Evolutionary conservation across 352 stramenopile genomes (phyloP).

Genomic region (Globisporangium lucens): DNA sequence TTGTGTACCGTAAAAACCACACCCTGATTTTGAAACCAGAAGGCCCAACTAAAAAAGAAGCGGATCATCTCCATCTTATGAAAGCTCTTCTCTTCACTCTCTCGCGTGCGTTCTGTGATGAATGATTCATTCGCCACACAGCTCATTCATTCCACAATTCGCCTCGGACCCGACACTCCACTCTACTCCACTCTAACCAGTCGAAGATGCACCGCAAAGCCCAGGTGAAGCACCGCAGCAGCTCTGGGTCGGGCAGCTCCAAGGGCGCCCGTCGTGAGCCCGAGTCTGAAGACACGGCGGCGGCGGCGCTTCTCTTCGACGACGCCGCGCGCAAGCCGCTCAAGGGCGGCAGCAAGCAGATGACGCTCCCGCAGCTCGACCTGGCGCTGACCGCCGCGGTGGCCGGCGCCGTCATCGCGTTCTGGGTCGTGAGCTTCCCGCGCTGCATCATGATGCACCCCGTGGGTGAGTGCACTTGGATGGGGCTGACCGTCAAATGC

Average conservation of each 20-base stretch:
- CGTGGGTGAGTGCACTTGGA: constrained; percentile 14
- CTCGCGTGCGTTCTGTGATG: not conserved
- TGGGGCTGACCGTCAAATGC: constrained; percentile 13
- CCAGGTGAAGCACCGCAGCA: not conserved
- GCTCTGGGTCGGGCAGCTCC: not conserved
- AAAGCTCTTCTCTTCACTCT: not conserved
- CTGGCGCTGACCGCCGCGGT: not conserved
- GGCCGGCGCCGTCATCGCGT: constrained; percentile 12
- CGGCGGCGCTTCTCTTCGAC: not conserved
- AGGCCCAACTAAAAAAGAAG: not conserved
- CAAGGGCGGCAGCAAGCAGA: constrained; percentile 1
- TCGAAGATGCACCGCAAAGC: not conserved
- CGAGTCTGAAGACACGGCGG: not conserved
- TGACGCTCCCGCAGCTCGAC: constrained; percentile 10
- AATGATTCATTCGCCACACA: not conserved
- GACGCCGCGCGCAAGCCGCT: not conserved
- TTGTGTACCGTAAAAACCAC: too few species aligned
- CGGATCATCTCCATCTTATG: not conserved
- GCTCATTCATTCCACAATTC: constrained; percentile 5
- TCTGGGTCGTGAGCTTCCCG: constrained; percentile 19
- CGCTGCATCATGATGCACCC: constrained; percentile 18
- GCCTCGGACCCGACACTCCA: not conserved
- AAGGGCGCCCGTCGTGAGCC: not conserved
- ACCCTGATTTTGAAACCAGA: not conserved
- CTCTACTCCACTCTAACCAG: not conserved